Evolutionary conservation across 1,284 basidiomycete genomes (phyloP).

Genomic region (Abortiporus biennis): DNA sequence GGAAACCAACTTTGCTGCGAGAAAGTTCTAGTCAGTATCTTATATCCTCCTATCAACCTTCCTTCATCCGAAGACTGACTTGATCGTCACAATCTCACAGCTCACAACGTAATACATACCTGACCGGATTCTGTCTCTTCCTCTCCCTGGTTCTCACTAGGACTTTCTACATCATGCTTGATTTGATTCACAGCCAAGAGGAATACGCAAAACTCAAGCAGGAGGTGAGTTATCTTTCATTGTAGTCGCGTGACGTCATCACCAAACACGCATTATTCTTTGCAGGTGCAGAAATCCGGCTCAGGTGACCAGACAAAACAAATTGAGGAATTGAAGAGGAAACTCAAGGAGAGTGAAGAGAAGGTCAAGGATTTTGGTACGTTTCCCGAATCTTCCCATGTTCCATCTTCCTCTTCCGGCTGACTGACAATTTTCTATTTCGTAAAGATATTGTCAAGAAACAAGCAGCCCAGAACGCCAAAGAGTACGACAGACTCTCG

Average conservation of each 20-base stretch:
- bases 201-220: slow-evolving; percentile 81
- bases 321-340: slow-evolving; percentile 61
- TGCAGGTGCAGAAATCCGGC: not conserved
- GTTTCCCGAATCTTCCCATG: slow-evolving; percentile 18
- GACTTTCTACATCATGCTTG: slow-evolving; percentile 87
- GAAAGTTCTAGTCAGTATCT: slow-evolving; percentile 83
- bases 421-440: not conserved
- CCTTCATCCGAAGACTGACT: slow-evolving; percentile 3
- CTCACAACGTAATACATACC: slow-evolving; percentile 81
- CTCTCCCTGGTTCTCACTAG: slow-evolving; percentile 90
- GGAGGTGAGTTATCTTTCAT: slow-evolving; percentile 30
- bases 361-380: slow-evolving; percentile 68
- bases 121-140: slow-evolving; percentile 92
- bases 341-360: slow-evolving; percentile 37
- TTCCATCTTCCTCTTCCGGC: not conserved
- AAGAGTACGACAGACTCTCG: slow-evolving; percentile 78
- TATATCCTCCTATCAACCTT: not conserved
- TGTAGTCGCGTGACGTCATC: not conserved
- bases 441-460: slow-evolving; percentile 71
- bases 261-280: not conserved
- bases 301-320: slow-evolving; percentile 49
- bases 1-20: slow-evolving; percentile 82
- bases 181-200: slow-evolving; percentile 88
- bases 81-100: slow-evolving; percentile 27
- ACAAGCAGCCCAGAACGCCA: slow-evolving; percentile 71